These are phyloP conservation scores for Sporothrix protearum DNA, from an alignment of 2,329 filamentous ascomycete genomes.

Conservation along the genomic window DNA sequence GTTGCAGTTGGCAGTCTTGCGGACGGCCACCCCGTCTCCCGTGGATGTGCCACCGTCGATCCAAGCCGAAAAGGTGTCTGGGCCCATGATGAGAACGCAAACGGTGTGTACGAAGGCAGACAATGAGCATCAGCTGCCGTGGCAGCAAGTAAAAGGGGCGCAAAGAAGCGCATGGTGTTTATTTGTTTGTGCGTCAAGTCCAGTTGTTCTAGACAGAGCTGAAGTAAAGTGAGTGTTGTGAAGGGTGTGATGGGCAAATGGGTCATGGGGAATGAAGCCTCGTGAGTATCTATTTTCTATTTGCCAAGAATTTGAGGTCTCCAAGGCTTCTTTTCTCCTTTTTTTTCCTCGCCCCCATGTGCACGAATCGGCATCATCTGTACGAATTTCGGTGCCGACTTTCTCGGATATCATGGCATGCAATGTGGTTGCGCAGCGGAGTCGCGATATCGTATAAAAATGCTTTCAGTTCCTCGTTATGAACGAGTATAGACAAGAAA, in stretches of 20 bases:
- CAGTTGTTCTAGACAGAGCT: not conserved
- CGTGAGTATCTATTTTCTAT: not conserved
- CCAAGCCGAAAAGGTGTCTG: conserved; percentile 30
- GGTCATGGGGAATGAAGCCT: not conserved
- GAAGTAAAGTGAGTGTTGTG: not conserved
- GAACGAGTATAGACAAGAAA: not conserved
- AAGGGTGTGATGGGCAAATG: not conserved
- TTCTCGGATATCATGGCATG: not conserved
- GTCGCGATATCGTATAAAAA: not conserved
- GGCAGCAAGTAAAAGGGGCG: conserved; percentile 22
- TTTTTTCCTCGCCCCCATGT: not conserved
- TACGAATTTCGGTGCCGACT: not conserved
- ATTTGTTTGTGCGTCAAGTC: not conserved
- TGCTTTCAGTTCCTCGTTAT: not conserved
- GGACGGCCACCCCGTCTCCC: conserved; percentile 34
- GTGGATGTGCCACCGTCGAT: conserved; percentile 24
- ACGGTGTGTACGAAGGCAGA: not conserved
- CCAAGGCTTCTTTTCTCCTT: not conserved
- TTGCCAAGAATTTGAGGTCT: conserved; percentile 1
- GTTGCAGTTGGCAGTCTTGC: conserved; percentile 39
- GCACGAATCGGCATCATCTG: not conserved
- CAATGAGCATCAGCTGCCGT: conserved; percentile 27
- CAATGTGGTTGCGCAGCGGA: not conserved
- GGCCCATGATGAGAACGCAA: not conserved
- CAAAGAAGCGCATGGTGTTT: conserved; percentile 22